A percentile compares a stretch with the other conserved stretches of the same genome.
These are phyloP conservation scores for Camellia granthamiana DNA, from an alignment of 148 eudicot genomes.

Conservation along the genomic window DNA sequence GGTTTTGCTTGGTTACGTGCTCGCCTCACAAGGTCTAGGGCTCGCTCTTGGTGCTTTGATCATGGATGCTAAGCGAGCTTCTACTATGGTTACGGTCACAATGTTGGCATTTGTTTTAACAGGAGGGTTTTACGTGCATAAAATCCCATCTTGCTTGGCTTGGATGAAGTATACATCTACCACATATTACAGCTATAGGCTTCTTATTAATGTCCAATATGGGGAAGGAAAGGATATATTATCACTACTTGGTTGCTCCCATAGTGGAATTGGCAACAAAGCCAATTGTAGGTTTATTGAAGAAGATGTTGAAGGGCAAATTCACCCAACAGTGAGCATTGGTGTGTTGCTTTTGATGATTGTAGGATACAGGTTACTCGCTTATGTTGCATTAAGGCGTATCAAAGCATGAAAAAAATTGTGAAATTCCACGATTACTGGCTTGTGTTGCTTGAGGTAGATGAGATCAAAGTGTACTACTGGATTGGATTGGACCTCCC, in stretches of 20 bases:
- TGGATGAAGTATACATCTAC: slow-evolving; percentile 78
- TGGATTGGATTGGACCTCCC: neutral
- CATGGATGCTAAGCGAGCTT: slow-evolving; percentile 91
- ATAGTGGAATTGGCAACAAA: slow-evolving; percentile 16
- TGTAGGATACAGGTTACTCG: slow-evolving; percentile 63
- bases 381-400: slow-evolving; percentile 56
- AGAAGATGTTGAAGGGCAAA: slow-evolving; percentile 65
- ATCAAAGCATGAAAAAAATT: slow-evolving; percentile 34
- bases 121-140: slow-evolving; percentile 89
- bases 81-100: slow-evolving; percentile 71
- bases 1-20: slow-evolving; percentile 60
- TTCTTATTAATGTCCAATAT: slow-evolving; percentile 78
- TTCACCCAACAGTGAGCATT: slow-evolving; percentile 47
- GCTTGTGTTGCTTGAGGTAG: neutral
- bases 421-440: neutral
- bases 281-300: slow-evolving; percentile 63
- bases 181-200: slow-evolving; percentile 62
- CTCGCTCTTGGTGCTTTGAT: slow-evolving; percentile 78
- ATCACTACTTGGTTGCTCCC: slow-evolving; percentile 42
- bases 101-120: slow-evolving; percentile 87
- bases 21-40: slow-evolving; percentile 87
- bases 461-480: neutral
- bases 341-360: slow-evolving; percentile 53
- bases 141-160: slow-evolving; percentile 55
- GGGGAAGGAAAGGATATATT: slow-evolving; percentile 55